Base-by-base conservation (phyloP, 2,329 filamentous ascomycete genomes). In the Neofusicoccum sp. region DNA sequence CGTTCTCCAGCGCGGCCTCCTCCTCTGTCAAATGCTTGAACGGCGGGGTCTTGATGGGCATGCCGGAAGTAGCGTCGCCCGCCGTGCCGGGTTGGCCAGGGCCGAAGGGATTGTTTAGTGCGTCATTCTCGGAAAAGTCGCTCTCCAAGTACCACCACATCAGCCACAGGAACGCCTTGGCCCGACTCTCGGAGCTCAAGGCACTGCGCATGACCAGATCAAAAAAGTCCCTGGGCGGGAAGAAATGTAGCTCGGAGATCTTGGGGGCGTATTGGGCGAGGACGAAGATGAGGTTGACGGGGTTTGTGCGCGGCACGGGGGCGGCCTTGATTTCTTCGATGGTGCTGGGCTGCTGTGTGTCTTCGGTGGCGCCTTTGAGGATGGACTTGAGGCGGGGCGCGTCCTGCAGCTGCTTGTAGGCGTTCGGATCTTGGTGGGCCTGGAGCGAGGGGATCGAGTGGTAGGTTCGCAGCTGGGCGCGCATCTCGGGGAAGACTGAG, bases 71-170 rank as follows among this genome's bases (percentile, higher is more conserved):
- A 58, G 66, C 73, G 66, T 72, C 69, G n/a, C 70, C 72, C 16
- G 69, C 63, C 7, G 65, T 68, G 1, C 70, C 74, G 54, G 73
- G 69, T 61, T 75, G 72, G n/a, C 80, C 80, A 9, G 73, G 74
- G 0, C 95, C 95, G 68, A 97, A 99, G 0, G 95, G 95, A 69
- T 99, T 99, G 67, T 90, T 88, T 49, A 91, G 83, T 45, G 91
- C 93, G 60, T 90, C 91, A 69, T 96, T 90, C 67, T 89, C 86
- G 0, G 90, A 90, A 67, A 97, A 98, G 72, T 97, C 91, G 30
- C 93, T 96, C 73, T 99, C 95, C 16, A 99, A 83, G 71, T 99
- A 98, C 81, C 95, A 97, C 95, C 95, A 99, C 87, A 99, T 96
- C 64, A 99, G 80, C 95, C 95, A 99, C 20, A 99, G 78, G 68